Conservation (phyloP, 2,329 filamentous ascomycete genomes). For the Aureobasidium musti region DNA sequence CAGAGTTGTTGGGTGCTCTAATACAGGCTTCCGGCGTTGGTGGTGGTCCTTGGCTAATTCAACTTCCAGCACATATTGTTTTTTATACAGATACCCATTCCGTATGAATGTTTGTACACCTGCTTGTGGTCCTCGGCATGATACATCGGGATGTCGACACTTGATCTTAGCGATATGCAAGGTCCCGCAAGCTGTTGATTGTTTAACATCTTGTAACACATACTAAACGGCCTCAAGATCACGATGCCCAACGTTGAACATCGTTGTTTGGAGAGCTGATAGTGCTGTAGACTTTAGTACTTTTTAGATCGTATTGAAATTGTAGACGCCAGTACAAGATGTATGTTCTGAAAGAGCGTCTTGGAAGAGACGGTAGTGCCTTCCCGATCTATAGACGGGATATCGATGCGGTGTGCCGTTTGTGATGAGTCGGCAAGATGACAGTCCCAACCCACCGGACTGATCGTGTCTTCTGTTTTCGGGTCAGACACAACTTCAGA, state of each 20-base stretch:
- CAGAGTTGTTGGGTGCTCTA: background rate
- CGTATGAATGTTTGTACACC: background rate
- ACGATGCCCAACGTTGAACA: background rate
- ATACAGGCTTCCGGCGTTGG: background rate
- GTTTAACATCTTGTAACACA: background rate
- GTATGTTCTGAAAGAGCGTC: background rate
- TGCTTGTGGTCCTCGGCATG: background rate
- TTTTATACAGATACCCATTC: conserved; percentile 1
- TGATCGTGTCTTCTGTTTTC: background rate
- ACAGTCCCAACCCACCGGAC: background rate
- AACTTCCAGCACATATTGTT: background rate
- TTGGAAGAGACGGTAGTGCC: background rate
- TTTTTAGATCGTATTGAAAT: no score
- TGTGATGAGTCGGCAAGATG: background rate
- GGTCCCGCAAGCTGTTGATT: background rate
- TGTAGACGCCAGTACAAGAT: no score
- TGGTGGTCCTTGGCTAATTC: background rate
- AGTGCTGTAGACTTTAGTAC: background rate
- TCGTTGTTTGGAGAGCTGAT: background rate
- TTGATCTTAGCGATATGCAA: conserved; percentile 11
- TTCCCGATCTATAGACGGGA: background rate
- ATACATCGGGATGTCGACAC: background rate
- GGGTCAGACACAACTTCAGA: background rate
- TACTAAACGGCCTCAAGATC: background rate
- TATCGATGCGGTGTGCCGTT: background rate